Percentiles rank a stretch among this genome's conserved stretches.
These are phyloP conservation scores for Sesbania bispinosa DNA, from an alignment of 306 rosid species.

Conservation along the genomic window DNA sequence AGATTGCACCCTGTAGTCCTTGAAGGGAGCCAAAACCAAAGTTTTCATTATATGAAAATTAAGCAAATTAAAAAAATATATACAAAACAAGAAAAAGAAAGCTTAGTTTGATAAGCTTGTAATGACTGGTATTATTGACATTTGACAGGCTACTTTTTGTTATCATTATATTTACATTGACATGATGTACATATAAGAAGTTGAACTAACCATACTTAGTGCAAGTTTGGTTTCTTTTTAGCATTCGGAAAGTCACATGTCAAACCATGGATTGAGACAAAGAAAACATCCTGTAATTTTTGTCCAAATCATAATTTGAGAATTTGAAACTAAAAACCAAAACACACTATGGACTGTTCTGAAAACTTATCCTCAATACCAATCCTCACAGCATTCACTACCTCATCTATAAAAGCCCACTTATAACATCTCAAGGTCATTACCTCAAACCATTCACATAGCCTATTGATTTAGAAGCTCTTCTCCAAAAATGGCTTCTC, in stretches of 20 bases:
- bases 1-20: too few species aligned
- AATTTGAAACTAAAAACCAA: not conserved
- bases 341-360: not conserved
- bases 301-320: not conserved
- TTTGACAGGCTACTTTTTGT: not conserved
- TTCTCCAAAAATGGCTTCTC: conserved; percentile 36
- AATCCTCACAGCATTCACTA: not conserved
- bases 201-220: not conserved
- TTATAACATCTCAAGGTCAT: not conserved
- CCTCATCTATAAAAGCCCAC: conserved; percentile 33
- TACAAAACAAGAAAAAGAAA: not conserved
- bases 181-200: conserved; percentile 2
- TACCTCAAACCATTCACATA: not conserved
- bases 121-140: not conserved
- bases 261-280: too few species aligned
- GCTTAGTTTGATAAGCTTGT: not conserved
- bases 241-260: too few species aligned
- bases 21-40: not conserved
- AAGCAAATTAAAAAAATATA: not conserved
- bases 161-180: not conserved
- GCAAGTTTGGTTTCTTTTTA: too few species aligned
- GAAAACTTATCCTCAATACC: not conserved
- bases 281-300: not conserved
- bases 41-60: not conserved
- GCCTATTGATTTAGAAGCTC: not conserved